Percentiles rank a stretch among this genome's conserved stretches.
Conservation (phyloP, 2,329 filamentous ascomycete genomes). For the Penicillium polonicum region DNA sequence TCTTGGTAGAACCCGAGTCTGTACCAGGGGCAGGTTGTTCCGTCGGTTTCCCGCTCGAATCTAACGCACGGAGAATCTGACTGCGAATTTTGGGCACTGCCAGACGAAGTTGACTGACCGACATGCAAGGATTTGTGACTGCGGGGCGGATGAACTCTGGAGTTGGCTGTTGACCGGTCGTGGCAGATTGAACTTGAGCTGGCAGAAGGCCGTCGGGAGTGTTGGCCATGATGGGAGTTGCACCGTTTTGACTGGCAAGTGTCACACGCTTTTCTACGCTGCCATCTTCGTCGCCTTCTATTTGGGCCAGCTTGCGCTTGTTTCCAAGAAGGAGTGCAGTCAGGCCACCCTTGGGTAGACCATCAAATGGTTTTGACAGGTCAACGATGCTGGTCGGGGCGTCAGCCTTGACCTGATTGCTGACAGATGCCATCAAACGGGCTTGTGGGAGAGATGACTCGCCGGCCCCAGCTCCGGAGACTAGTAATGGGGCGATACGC, state of each 20-base stretch:
- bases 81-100: constrained; percentile 83
- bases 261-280: constrained; percentile 60
- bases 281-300: constrained; percentile 74
- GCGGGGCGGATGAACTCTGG: constrained; percentile 87
- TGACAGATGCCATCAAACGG: constrained; percentile 75
- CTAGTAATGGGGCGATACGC: constrained; percentile 84
- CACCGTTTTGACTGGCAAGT: constrained; percentile 62
- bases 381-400: constrained; percentile 81
- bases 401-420: constrained; percentile 65
- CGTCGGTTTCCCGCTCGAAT: constrained; percentile 51
- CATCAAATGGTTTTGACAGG: constrained; percentile 89
- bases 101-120: constrained; percentile 78
- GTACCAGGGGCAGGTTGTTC: constrained; percentile 39
- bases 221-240: constrained; percentile 72
- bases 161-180: constrained; percentile 63
- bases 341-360: constrained; percentile 84
- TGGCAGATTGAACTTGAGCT: constrained; percentile 61
- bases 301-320: constrained; percentile 75
- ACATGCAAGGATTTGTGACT: constrained; percentile 76
- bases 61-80: constrained; percentile 78
- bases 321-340: constrained; percentile 85
- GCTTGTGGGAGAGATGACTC: constrained; percentile 87
- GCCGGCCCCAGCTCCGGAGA: constrained; percentile 83
- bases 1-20: constrained; percentile 41
- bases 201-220: constrained; percentile 75